Base-by-base conservation (phyloP, 208 protist species). In the Trypanosoma caninum region DNA sequence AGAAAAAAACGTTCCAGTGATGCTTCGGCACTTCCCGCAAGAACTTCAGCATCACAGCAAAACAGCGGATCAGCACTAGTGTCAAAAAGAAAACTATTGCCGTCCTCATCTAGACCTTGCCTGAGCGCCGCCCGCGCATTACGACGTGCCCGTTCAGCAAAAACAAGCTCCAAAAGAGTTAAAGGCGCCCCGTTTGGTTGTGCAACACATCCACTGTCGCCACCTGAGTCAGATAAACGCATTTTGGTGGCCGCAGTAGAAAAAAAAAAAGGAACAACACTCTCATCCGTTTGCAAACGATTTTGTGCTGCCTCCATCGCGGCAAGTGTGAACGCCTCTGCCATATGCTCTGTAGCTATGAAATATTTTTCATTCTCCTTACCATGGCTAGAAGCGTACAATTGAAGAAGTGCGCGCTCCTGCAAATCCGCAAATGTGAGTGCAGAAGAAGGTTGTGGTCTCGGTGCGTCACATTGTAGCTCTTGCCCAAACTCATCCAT, bases 341-440 rank as follows among this genome's bases (percentile, higher is more conserved):
- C 64, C 45, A 75, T 70, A 55, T 94, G 75, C 14, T 94, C 76
- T 14, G 81, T 65, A 0, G 83, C 83, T 9, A 94, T 75, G 47
- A 94, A 94, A 37, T 73, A 76, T 0, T 42, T 48, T 16, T 20
- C 58, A 31, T 57, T 50, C 8, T 76, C 40, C 3, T 52, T 52
- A 10, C 72, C 37, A 9, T 61, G 50, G 75, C 77, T 84, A 45
- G 72, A 53, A 28, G 76, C 71, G 55, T 88, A 94, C 22, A 94
- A 58, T 55, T 77, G 66, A 18, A 88, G 72, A 48, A 94, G 61
- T n/a, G 74, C 74, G 0, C 74, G 74, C 30, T 82, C 61, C 55
- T 91, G 77, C 41, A 87, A 57, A 3, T 86, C 72, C 7, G 73
- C 46, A 48, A 94, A 91, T 14, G 53, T 89, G n/a, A 63, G 66